Evolutionary conservation across 1,139 yeast species (phyloP).

Genomic region (Debaryomyces singareniensis): DNA sequence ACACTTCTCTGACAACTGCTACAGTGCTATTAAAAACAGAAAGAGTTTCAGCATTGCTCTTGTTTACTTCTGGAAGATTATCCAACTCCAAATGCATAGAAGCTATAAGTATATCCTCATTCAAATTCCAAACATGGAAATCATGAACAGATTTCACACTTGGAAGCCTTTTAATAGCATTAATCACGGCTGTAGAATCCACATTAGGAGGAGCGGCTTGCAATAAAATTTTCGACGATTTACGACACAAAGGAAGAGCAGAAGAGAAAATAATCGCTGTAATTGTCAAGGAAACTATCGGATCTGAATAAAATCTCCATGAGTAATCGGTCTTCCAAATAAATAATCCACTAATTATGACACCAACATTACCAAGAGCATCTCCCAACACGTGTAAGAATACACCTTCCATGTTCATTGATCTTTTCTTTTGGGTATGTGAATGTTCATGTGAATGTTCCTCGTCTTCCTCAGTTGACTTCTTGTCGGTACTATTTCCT

Average conservation of each 20-base stretch:
- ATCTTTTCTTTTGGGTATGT: conserved; percentile 36
- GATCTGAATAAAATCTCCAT: conserved; percentile 87
- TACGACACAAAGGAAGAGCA: conserved; percentile 83
- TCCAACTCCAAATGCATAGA: conserved; percentile 84
- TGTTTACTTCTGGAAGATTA: conserved; percentile 39
- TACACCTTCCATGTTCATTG: conserved; percentile 96
- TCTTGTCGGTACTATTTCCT: conserved; percentile 9
- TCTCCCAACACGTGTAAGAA: conserved; percentile 93
- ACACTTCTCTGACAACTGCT: conserved; percentile 65
- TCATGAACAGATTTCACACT: conserved; percentile 88
- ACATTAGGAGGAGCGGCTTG: conserved; percentile 89
- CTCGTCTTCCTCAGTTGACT: conserved; percentile 7
- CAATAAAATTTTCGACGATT: conserved; percentile 78
- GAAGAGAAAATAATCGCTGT: conserved; percentile 85
- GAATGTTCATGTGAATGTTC: no score
- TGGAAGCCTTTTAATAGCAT: conserved; percentile 57
- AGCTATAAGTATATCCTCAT: conserved; percentile 83
- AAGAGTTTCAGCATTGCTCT: conserved; percentile 2
- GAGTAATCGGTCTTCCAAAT: conserved; percentile 90
- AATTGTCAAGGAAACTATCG: conserved; percentile 75
- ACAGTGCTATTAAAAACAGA: conserved; percentile 59
- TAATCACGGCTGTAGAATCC: conserved; percentile 67
- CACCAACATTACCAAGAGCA: conserved; percentile 94
- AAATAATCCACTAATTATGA: conserved; percentile 78
- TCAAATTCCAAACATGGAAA: conserved; percentile 93